Evolutionary conservation across 768 basidiomycete species (phyloP), one percentile per base, ranked within the genome.

Genomic region (Russula griseocarnosa): DNA sequence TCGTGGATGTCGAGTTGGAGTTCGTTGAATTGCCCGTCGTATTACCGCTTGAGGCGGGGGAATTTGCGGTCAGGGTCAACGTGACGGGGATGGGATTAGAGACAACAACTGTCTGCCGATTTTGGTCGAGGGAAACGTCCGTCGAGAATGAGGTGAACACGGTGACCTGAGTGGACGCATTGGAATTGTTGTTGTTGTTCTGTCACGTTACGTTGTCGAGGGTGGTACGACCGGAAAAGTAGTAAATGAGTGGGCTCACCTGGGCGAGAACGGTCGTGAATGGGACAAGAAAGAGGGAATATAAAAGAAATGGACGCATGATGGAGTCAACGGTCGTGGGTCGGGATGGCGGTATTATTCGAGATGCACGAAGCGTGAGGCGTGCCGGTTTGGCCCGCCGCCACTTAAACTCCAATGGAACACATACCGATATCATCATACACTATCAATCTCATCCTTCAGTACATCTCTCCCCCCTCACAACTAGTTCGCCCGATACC

Each of bases 381-480:
- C 5, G 6, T 4, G 24, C n/a, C 46, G 26, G 6, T 47, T 22
- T 22, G 4, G 46, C 44, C 44, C n/a, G 13, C 32, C 13, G 26
- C 44, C 13, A 44, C 55, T 56, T 32, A 30, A 32, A 46, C 60
- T 46, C 40, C 58, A 42, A 81, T 81, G 79, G 57, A 69, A 32
- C 72, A 76, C 32, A 64, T 75, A 16, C 74, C 73, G 20, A 57
- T 83, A 64, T 68, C 75, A 2, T 70, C 75, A 7, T 75, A 79
- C 55, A 69, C 78, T 9, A 73, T 86, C 61, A 71, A 78, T 51
- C 72, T 80, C 66, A 69, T 85, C 47, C 81, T 89, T 34, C 78
- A 82, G 67, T 83, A 85, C 71, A 83, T 90, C 63, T 76, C 77
- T 38, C 81, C 83, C 5, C 78, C 80, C 0, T 79, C 80, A 5